Percentiles rank a stretch among this genome's conserved stretches.
Evolutionary conservation across 768 basidiomycete genomes (phyloP).

Genomic region (Leccinum imitatum): DNA sequence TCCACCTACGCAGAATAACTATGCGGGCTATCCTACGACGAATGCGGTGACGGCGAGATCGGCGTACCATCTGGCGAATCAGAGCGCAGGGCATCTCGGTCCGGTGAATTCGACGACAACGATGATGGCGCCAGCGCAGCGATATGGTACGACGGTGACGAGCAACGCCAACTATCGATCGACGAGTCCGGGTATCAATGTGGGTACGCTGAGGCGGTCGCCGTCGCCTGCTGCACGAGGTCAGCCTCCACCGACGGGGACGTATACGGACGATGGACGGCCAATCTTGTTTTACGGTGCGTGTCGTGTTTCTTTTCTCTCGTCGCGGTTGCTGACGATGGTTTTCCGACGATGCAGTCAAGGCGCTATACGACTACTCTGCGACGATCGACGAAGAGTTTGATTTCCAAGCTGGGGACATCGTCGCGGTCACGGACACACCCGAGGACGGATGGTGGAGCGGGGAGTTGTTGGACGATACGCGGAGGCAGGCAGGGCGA

Average conservation of each 20-base stretch:
- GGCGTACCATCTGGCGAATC: constrained; percentile 9
- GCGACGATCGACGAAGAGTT: constrained; percentile 92
- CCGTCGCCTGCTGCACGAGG: constrained; percentile 48
- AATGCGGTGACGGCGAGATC: background rate
- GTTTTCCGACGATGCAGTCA: constrained; percentile 47
- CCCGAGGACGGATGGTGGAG: constrained; percentile 99
- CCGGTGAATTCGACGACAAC: background rate
- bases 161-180: constrained; percentile 37
- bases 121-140: constrained; percentile 18
- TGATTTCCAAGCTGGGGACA: constrained; percentile 92
- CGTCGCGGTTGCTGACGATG: background rate
- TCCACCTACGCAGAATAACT: background rate
- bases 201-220: constrained; percentile 35
- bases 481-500: constrained; percentile 64
- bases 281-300: constrained; percentile 87
- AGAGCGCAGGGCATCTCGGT: constrained; percentile 21
- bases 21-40: background rate
- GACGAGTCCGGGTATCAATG: constrained; percentile 37
- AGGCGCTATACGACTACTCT: constrained; percentile 84
- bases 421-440: constrained; percentile 92
- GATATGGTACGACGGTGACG: constrained; percentile 21
- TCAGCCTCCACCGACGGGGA: constrained; percentile 56
- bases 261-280: constrained; percentile 79
- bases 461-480: constrained; percentile 80
- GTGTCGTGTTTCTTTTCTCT: constrained; percentile 26